A percentile compares a stretch with the other conserved stretches of the same genome.
phyloP scores from a whole-genome alignment of 163 green algal species.

The Smithsoniella earleae region DNA sequence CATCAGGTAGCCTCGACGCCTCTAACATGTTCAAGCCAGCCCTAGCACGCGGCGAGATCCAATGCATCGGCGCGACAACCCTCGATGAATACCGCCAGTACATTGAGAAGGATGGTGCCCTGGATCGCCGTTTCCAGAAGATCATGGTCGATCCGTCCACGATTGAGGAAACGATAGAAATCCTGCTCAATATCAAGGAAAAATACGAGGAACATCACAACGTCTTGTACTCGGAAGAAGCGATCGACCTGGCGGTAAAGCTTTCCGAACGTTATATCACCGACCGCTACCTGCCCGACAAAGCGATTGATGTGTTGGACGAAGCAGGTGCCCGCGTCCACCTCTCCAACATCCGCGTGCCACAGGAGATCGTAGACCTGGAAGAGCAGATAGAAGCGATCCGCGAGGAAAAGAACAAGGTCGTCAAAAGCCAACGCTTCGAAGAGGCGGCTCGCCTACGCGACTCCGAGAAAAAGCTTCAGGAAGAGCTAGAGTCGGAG shows the following conservation, averaged over 20 bases:
- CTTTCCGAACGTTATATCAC: constrained; percentile 71
- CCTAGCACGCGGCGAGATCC: constrained; percentile 52
- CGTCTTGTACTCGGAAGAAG: constrained; percentile 42
- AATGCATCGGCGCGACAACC: constrained; percentile 52
- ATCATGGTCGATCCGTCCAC: constrained; percentile 44
- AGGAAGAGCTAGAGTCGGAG: no score
- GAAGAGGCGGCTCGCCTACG: no score
- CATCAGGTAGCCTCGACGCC: constrained; percentile 1
- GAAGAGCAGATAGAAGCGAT: no score
- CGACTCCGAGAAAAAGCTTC: no score
- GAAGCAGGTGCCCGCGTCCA: constrained; percentile 73
- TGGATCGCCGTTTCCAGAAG: constrained; percentile 63
- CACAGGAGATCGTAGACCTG: no score
- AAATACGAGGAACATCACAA: constrained; percentile 55
- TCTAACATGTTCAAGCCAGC: constrained; percentile 56
- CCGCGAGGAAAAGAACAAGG: no score
- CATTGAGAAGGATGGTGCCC: constrained; percentile 62
- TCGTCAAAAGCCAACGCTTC: no score
- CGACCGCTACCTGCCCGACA: constrained; percentile 60
- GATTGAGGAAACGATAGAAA: constrained; percentile 39
- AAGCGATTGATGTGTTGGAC: constrained; percentile 93
- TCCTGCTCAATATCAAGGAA: constrained; percentile 47
- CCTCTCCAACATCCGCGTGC: constrained; percentile 51
- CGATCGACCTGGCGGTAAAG: constrained; percentile 41
- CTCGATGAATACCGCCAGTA: constrained; percentile 56